Evolutionary conservation across 345 rosid species (phyloP).

Genomic region (Reutealis trisperma): DNA sequence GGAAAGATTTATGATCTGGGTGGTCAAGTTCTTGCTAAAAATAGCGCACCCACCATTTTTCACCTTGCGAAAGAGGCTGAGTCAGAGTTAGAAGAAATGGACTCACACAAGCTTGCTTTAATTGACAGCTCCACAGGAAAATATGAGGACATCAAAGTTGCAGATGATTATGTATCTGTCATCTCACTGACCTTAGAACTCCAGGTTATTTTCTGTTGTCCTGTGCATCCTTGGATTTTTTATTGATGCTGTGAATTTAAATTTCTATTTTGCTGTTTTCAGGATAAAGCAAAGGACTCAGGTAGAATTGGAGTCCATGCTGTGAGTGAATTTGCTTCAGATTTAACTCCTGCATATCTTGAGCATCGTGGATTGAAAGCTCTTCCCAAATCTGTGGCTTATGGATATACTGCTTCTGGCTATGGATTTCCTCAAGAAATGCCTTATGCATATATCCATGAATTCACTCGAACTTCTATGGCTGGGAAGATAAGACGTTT

Average conservation of each 20-base stretch:
- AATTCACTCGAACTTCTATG: slow-evolving; percentile 70
- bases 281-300: slow-evolving; percentile 59
- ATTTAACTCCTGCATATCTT: slow-evolving; percentile 49
- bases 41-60: slow-evolving; percentile 62
- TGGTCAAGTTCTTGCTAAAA: slow-evolving; percentile 75
- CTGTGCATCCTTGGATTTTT: background rate
- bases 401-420: slow-evolving; percentile 78
- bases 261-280: slow-evolving; percentile 4
- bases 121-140: slow-evolving; percentile 55
- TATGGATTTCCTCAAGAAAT: slow-evolving; percentile 68
- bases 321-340: slow-evolving; percentile 61
- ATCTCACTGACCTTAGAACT: slow-evolving; percentile 58
- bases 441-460: slow-evolving; percentile 70
- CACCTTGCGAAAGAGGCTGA: slow-evolving; percentile 60
- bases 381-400: slow-evolving; percentile 58
- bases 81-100: slow-evolving; percentile 60
- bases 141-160: slow-evolving; percentile 53
- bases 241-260: background rate
- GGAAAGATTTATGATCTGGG: slow-evolving; percentile 69
- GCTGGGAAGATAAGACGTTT: slow-evolving; percentile 69
- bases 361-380: slow-evolving; percentile 44
- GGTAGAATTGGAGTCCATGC: slow-evolving; percentile 59
- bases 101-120: slow-evolving; percentile 62
- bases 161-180: slow-evolving; percentile 65
- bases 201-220: slow-evolving; percentile 43